Conservation (phyloP, 345 rosid species). For the Arabis alpina region DNA sequence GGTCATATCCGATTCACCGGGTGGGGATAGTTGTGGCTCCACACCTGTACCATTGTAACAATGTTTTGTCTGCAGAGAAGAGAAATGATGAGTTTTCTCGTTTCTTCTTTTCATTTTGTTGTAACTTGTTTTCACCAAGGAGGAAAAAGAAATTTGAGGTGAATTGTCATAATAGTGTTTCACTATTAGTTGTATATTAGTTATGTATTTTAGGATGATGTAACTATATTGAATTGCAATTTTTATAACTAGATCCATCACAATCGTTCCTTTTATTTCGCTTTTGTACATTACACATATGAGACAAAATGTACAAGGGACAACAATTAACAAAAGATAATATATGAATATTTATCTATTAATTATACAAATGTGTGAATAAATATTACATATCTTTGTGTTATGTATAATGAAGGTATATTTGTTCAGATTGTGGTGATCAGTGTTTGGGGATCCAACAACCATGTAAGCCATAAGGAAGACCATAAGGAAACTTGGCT, state of each 20-base stretch:
- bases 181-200: background rate
- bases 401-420: constrained; percentile 28
- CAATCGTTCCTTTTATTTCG: constrained; percentile 18
- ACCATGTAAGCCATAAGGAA: constrained; percentile 95
- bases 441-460: constrained; percentile 80
- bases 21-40: constrained; percentile 43
- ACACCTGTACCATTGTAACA: constrained; percentile 47
- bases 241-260: constrained; percentile 1
- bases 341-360: background rate
- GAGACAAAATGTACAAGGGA: constrained; percentile 14
- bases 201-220: constrained; percentile 20
- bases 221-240: background rate
- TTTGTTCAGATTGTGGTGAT: constrained; percentile 17
- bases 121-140: constrained; percentile 18
- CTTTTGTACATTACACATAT: constrained; percentile 32
- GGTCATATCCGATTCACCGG: constrained; percentile 34
- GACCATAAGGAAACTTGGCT: constrained; percentile 91
- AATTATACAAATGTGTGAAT: constrained; percentile 31
- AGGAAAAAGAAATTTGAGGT: background rate
- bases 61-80: constrained; percentile 39
- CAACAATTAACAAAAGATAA: constrained; percentile 20
- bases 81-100: constrained; percentile 30
- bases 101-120: constrained; percentile 18
- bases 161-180: constrained; percentile 13
- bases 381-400: constrained; percentile 14